Percentiles rank a stretch among this genome's conserved stretches.
phyloP scores from a whole-genome alignment of 352 stramenopile species.

The Globisporangium perplexum region DNA sequence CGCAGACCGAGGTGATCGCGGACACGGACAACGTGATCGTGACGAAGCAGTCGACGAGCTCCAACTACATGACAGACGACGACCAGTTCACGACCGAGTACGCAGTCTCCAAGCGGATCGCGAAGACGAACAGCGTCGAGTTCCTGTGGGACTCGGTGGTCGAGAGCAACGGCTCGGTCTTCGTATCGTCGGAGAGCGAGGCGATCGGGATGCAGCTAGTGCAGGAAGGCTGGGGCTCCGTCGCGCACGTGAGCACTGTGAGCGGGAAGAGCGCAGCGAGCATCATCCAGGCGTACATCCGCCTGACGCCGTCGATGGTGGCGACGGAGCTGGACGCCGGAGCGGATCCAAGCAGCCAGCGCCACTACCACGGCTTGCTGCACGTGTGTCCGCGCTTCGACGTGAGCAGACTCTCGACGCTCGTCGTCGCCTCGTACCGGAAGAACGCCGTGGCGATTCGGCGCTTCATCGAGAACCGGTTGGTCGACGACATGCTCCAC shows the following conservation, averaged over 20 bases:
- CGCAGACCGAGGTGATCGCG: slow-evolving; percentile 14
- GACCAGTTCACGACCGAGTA: slow-evolving; percentile 13
- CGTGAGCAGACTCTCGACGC: background rate
- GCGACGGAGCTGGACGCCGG: background rate
- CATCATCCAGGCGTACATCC: slow-evolving; percentile 20
- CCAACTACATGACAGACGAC: slow-evolving; percentile 2
- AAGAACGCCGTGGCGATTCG: slow-evolving; percentile 24
- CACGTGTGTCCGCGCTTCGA: background rate
- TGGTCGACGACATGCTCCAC: slow-evolving; percentile 11
- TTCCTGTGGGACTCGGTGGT: slow-evolving; percentile 9
- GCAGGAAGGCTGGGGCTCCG: slow-evolving; percentile 7
- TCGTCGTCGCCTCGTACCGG: slow-evolving; percentile 23
- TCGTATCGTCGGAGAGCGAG: background rate
- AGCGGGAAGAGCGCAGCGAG: background rate
- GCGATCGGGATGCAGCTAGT: slow-evolving; percentile 1
- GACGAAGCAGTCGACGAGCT: slow-evolving; percentile 4
- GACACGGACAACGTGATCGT: slow-evolving; percentile 13
- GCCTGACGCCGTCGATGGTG: slow-evolving; percentile 17
- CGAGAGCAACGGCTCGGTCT: background rate
- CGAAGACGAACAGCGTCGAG: slow-evolving; percentile 3
- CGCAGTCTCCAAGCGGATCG: slow-evolving; percentile 23
- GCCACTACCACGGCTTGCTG: background rate
- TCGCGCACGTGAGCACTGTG: background rate
- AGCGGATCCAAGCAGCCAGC: background rate
- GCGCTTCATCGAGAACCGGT: slow-evolving; percentile 25